Evolutionary conservation across 2,329 filamentous ascomycete genomes (phyloP), one percentile per base, ranked within the genome.

Genomic region (Hypoxylon sp.): DNA sequence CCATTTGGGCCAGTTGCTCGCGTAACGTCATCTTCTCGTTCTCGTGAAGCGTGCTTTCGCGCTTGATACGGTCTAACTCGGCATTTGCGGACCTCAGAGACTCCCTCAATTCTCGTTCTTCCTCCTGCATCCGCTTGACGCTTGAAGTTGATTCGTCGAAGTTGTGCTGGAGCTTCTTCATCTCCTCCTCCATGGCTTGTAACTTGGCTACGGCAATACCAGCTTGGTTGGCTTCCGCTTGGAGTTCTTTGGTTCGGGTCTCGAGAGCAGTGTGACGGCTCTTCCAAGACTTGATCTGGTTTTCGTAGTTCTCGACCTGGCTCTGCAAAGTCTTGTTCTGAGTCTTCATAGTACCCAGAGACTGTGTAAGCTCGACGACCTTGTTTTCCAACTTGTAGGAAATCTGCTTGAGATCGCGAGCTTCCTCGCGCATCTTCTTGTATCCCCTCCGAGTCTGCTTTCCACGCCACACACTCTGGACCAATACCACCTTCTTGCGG

Each of bases 301-400:
- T 91, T 80, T 99, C 95, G 82, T 98, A 98, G 80, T 93, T 98
- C 81, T 98, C 93, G 52, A 99, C 91, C 80, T 98, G 94, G 36
- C 88, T 90, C 74, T 92, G 86, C 68, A 99, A 86, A 64, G 88
- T 88, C 85, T 97, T 98, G 87, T 99, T 99, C 82, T 97, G 93
- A 69, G 91, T 89, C 84, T 97, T 97, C 87, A 97, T 91, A 9
- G 93, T 91, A 72, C 96, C 94, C 74, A 99, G 82, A 53, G 91
- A 93, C 80, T 99, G 96, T 1, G 96, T 99, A 76, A 99, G 87
- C 83, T 99, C 96, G 69, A 99, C 93, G 69, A 99, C 96, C 89
- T 99, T 99, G 87, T 99, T 98, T 81, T 99, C 96, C 75, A 99
- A 85, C 85, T 97, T 98, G 86, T 99, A 99, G 2, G 96, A 98